Evolutionary conservation across 2,329 filamentous ascomycete species (phyloP).

Genomic region (Fusarium sp.): DNA sequence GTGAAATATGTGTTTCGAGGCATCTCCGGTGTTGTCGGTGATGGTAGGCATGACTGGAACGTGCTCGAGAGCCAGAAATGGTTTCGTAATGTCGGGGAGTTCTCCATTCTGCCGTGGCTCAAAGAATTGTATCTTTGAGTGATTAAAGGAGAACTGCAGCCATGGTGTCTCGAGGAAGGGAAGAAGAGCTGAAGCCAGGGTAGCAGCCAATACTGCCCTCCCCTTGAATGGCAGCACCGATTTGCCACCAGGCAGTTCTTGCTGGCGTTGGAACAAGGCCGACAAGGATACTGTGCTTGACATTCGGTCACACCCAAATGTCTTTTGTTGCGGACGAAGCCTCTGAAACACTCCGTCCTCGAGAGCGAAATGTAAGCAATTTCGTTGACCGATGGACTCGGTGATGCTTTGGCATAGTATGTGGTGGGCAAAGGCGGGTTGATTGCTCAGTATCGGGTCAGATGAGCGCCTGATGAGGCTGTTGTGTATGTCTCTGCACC

Average conservation of each 20-base stretch:
- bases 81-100: background rate
- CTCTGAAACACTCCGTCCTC: background rate
- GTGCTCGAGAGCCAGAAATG: background rate
- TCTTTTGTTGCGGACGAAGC: background rate
- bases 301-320: background rate
- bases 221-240: background rate
- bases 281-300: background rate
- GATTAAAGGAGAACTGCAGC: background rate
- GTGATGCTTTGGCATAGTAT: background rate
- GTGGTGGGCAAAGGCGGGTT: background rate
- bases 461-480: background rate
- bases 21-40: background rate
- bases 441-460: background rate
- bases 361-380: background rate
- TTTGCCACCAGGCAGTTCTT: background rate
- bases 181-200: background rate
- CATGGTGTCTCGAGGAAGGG: background rate
- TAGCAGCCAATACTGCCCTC: background rate
- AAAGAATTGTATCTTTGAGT: background rate
- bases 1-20: background rate
- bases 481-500: background rate
- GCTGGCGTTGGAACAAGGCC: background rate
- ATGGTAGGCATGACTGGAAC: background rate
- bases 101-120: background rate
- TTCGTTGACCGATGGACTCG: background rate